phyloP scores from a whole-genome alignment of 1,139 yeast species.

The Geotrichum carabidarum region DNA sequence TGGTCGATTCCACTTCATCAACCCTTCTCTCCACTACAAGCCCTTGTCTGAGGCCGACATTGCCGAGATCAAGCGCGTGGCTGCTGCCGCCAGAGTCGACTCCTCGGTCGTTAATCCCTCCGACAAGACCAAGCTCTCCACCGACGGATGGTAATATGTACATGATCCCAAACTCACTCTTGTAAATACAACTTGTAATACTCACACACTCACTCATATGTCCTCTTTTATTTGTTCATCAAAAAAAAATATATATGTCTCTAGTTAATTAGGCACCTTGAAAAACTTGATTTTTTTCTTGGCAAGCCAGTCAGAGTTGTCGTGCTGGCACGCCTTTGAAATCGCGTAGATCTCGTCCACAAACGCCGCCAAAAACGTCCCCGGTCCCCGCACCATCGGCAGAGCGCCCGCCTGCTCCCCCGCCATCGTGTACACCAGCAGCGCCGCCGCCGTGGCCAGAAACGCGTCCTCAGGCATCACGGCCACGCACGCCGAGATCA shows the following conservation, averaged over 20 bases:
- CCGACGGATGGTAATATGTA: constrained; percentile 23
- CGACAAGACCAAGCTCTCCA: constrained; percentile 22
- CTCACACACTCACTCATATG: not conserved
- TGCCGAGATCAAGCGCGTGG: constrained; percentile 21
- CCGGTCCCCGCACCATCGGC: constrained; percentile 41
- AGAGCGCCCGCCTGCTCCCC: constrained; percentile 43
- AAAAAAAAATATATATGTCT: not conserved
- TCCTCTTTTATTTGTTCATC: not conserved
- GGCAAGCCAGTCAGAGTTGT: constrained; percentile 24
- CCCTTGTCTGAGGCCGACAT: constrained; percentile 47
- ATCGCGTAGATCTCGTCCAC: constrained; percentile 43
- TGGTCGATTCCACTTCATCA: constrained; percentile 79
- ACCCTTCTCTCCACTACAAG: constrained; percentile 76
- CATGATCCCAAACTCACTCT: not conserved
- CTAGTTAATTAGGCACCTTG: not conserved
- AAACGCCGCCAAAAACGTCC: constrained; percentile 47
- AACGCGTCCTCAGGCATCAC: constrained; percentile 27
- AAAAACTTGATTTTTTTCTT: constrained; percentile 15
- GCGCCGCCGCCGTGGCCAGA: constrained; percentile 55
- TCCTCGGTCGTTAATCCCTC: constrained; percentile 20
- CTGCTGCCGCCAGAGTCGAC: constrained; percentile 20
- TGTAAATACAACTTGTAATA: not conserved
- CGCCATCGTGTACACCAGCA: constrained; percentile 58
- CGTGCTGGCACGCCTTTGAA: constrained; percentile 17
- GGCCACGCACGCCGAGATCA: constrained; percentile 58